Evolutionary conservation across 2,329 filamentous ascomycete species (phyloP), one percentile per base, ranked within the genome.

Genomic region (Emmonsiellopsis sp.): DNA sequence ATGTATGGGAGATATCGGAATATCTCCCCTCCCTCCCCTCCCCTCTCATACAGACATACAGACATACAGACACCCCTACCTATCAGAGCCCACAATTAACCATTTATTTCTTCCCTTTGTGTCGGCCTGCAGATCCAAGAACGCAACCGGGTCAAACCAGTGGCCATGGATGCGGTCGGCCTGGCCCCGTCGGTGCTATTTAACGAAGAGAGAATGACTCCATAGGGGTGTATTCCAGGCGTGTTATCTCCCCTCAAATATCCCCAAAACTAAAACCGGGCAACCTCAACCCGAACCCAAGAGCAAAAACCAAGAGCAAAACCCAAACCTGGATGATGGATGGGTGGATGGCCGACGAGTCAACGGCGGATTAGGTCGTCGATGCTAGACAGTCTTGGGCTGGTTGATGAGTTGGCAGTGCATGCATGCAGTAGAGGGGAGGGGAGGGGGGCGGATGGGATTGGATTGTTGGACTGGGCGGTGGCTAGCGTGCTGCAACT

Each of bases 331-430:
- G 21, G 21, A 27, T 27, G 3, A 27, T 27, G 21, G 21, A 27
- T 27, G 21, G 21, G 21, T 27, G 21, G 21, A 27, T 27, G 21
- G 5, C 21, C 21, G 21, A 27, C 21, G 21, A 27, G 21, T 27
- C 21, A 27, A 27, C 21, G 21, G 21, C 21, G 21, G 21, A 27
- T 27, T 27, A 3, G 21, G 21, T 27, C 21, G 21, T 27, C 21
- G 3, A 27, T 27, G 21, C 21, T 27, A 27, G 5, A 27, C 21
- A 27, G 21, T 27, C 21, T 27, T 27, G 56, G 53, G 52, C 48
- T 45, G 52, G 48, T 10, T 56, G 58, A 60, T 60, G 58, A 53
- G 61, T 56, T 62, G 61, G 61, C 60, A 62, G 42, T 62, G 60
- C 61, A 60, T 58, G 57, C 57, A 54, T 55, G 50, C 21, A 27